These are phyloP conservation scores for Tephrocybe sp. DNA, from an alignment of 768 basidiomycete species.

Conservation along the genomic window DNA sequence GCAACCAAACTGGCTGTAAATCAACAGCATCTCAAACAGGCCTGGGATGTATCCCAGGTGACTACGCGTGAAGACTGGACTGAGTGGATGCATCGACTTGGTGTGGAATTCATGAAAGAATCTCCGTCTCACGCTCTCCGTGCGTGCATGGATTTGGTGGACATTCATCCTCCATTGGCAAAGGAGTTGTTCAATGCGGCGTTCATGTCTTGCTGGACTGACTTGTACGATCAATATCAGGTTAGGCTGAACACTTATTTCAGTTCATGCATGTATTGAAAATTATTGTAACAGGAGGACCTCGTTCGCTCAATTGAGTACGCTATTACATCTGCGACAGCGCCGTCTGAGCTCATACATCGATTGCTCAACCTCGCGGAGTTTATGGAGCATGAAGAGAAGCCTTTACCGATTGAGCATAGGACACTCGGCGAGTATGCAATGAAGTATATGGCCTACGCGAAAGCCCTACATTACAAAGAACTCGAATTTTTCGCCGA, in stretches of 20 bases:
- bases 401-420: slow-evolving; percentile 90
- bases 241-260: slow-evolving; percentile 36
- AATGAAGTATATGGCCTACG: slow-evolving; percentile 89
- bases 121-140: slow-evolving; percentile 98
- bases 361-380: slow-evolving; percentile 91
- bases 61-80: slow-evolving; percentile 85
- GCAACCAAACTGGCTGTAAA: slow-evolving; percentile 90
- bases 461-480: slow-evolving; percentile 98
- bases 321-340: slow-evolving; percentile 74
- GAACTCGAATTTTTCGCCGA: slow-evolving; percentile 96
- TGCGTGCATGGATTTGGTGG: slow-evolving; percentile 92
- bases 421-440: slow-evolving; percentile 93
- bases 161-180: slow-evolving; percentile 86
- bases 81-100: slow-evolving; percentile 92
- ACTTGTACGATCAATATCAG: slow-evolving; percentile 96
- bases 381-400: slow-evolving; percentile 99
- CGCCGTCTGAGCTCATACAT: slow-evolving; percentile 88
- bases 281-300: slow-evolving; percentile 65
- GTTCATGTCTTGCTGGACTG: slow-evolving; percentile 96
- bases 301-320: slow-evolving; percentile 86
- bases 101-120: slow-evolving; percentile 96
- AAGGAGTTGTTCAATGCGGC: slow-evolving; percentile 97
- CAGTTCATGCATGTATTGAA: slow-evolving; percentile 4
- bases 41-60: slow-evolving; percentile 86
- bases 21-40: slow-evolving; percentile 94